A percentile compares a stretch with the other conserved stretches of the same genome.
phyloP scores from a whole-genome alignment of 345 rosid species.

The Moringa oleifera region DNA sequence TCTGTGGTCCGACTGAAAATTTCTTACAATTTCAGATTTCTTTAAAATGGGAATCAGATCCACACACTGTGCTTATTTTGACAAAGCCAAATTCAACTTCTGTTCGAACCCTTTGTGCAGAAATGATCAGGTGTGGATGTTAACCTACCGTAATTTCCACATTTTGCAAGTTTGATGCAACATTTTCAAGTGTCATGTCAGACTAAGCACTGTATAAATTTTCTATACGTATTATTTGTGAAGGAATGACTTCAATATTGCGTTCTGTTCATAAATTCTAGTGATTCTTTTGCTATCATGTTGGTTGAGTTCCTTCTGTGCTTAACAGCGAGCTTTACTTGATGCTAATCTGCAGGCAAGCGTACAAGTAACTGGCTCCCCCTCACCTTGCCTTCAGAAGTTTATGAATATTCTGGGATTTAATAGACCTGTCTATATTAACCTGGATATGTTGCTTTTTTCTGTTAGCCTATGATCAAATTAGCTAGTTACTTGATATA shows the following conservation, averaged over 20 bases:
- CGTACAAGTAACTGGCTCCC: too few relatives aligned
- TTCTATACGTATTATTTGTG: too few relatives aligned
- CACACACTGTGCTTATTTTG: conserved; percentile 85
- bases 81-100: conserved; percentile 88
- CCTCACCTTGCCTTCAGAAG: too few relatives aligned
- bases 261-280: too few relatives aligned
- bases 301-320: neutral
- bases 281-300: neutral
- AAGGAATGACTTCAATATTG: neutral
- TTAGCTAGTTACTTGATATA: too few relatives aligned
- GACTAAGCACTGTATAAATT: too few relatives aligned
- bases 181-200: neutral
- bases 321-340: too few relatives aligned
- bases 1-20: conserved; percentile 21
- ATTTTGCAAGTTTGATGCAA: conserved; percentile 6
- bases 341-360: too few relatives aligned
- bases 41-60: conserved; percentile 86
- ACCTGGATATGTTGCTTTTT: too few relatives aligned
- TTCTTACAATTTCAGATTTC: conserved; percentile 75
- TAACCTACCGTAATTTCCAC: conserved; percentile 1
- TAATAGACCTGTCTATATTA: too few relatives aligned
- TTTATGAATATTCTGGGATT: too few relatives aligned
- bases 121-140: conserved; percentile 76
- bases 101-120: conserved; percentile 66
- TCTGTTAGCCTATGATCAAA: too few relatives aligned